Evolutionary conservation across 768 basidiomycete species (phyloP), one percentile per base, ranked within the genome.

Genomic region (Hygrocybe punicea): DNA sequence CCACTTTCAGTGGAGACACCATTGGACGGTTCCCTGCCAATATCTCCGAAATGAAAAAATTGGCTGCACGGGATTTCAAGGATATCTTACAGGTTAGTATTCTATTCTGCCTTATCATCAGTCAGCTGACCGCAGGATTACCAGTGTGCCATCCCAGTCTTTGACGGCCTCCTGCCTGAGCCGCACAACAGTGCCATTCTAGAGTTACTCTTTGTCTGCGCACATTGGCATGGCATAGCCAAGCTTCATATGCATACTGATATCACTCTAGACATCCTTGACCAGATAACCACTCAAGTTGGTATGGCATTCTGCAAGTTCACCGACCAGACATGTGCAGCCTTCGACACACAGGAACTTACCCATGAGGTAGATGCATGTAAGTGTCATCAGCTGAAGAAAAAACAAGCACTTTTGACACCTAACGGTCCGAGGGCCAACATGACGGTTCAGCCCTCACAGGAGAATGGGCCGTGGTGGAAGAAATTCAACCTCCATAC

Each of bases 241-340:
- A 79, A 79, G 56, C 65, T 78, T 1, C 65, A 69, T 6, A 47
- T 77, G 53, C 78, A 78, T 50, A 74, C 72, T 0, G 67, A 74
- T 11, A 19, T 56, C 0, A 71, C 74, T 2, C 58, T 79, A 0
- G 21, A 39, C 0, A 16, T 65, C 17, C 57, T 76, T 1, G 60
- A 69, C 7, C 3, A 14, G 1, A 45, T 56, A 0, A 76, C 73
- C 5, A 49, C 2, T 0, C 39, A 45, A 1, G 63, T 77, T 3
- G 70, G 76, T 0, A 42, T 56, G 1, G 39, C 55, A 2, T 45
- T 76, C 1, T 68, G 73, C 0, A 33, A 55, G 0, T 78, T 79
- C 51, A 54, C 54, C 0, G 29, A 59, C 0, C 17, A 52, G 2
- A 67, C 64, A 0, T 76, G 74, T 49, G 23, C 58, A 0, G 52